phyloP scores from a whole-genome alignment of 257 asterid species.

The Primulina eburnea region DNA sequence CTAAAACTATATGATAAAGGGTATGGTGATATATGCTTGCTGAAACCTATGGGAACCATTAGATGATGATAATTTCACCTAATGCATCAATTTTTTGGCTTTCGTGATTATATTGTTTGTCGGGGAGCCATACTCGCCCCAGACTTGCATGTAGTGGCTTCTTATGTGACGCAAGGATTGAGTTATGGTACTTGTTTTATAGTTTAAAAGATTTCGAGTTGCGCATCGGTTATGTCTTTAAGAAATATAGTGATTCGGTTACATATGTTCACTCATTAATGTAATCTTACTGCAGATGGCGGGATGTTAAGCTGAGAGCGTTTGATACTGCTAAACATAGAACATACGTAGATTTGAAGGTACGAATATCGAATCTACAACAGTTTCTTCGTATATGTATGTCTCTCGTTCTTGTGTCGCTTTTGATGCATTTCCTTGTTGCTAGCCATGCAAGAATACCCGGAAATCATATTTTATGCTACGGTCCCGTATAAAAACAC shows the following conservation, averaged over 20 bases:
- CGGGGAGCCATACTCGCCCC: background rate
- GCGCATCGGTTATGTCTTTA: background rate
- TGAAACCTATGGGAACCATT: background rate
- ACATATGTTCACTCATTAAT: background rate
- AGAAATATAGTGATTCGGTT: background rate
- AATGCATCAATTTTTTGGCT: background rate
- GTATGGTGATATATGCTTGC: background rate
- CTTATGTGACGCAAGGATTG: background rate
- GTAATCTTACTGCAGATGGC: conserved; percentile 67
- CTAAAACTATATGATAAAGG: background rate
- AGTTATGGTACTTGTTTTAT: background rate
- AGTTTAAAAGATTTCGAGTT: background rate
- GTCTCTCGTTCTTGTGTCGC: background rate
- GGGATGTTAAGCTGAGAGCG: conserved; percentile 90
- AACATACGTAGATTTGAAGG: conserved; percentile 96
- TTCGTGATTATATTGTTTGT: too few species aligned
- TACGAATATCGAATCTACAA: conserved; percentile 18
- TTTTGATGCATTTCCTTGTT: background rate
- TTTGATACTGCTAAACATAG: conserved; percentile 84
- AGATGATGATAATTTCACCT: background rate
- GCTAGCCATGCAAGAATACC: background rate
- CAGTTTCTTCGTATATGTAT: background rate
- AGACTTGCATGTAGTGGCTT: background rate
- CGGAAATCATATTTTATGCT: background rate
- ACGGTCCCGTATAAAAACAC: background rate